These are phyloP conservation scores for Rhodotorula sp. DNA, from an alignment of 1,284 basidiomycete genomes.

Conservation along the genomic window DNA sequence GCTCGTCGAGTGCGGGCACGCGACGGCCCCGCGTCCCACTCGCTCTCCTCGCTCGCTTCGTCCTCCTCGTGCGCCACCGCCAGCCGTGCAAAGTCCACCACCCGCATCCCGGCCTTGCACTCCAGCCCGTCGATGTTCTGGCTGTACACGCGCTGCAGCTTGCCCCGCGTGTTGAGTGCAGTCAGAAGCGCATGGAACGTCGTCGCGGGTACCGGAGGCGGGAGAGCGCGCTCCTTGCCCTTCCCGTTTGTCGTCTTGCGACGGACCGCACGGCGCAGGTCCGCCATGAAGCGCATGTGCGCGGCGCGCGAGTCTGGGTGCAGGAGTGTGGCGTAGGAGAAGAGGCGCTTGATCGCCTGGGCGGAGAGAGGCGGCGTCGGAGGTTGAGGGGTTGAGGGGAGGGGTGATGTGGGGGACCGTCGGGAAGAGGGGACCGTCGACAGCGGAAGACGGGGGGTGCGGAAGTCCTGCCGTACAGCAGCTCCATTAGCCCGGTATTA, in stretches of 20 bases:
- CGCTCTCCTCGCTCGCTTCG: slow-evolving; percentile 1
- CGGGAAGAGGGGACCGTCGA: slow-evolving; percentile 12
- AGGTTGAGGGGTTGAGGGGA: slow-evolving; percentile 51
- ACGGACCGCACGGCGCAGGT: not conserved
- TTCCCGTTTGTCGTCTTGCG: not conserved
- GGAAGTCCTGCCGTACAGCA: slow-evolving; percentile 52
- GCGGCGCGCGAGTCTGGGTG: slow-evolving; percentile 78
- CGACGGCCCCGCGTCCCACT: not conserved
- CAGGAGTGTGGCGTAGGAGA: slow-evolving; percentile 81
- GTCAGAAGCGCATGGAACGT: slow-evolving; percentile 22
- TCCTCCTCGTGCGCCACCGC: not conserved
- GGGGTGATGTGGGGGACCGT: slow-evolving; percentile 12
- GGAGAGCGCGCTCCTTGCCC: slow-evolving; percentile 41
- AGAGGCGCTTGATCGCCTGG: slow-evolving; percentile 61
- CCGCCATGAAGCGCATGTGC: slow-evolving; percentile 89
- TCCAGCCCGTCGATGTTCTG: slow-evolving; percentile 42
- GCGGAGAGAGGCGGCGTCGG: not conserved
- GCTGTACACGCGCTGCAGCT: slow-evolving; percentile 17
- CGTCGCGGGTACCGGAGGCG: slow-evolving; percentile 56
- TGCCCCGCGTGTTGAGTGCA: not conserved
- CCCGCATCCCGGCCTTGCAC: slow-evolving; percentile 8
- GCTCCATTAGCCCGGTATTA: rapidly evolving
- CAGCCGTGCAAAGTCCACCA: slow-evolving; percentile 7
- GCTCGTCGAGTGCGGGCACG: too few relatives aligned
- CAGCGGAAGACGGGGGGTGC: not conserved